phyloP scores from a whole-genome alignment of 2,329 filamentous ascomycete genomes.

The Tolypocladium endophyticum region DNA sequence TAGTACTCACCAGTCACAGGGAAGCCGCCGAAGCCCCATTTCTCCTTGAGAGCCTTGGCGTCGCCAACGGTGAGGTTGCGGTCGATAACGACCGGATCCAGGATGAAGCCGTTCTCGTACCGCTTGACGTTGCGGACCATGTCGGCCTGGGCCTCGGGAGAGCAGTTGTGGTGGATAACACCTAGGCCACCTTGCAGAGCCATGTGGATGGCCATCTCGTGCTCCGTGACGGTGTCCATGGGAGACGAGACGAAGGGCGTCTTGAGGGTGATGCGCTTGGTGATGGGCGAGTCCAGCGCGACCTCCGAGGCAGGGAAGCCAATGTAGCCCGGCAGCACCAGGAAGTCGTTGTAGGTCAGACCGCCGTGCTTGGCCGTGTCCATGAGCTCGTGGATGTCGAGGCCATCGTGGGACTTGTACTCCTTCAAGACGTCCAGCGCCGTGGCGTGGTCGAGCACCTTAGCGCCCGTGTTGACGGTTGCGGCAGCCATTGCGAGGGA shows the following conservation, averaged over 20 bases:
- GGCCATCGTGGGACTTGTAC: slow-evolving; percentile 73
- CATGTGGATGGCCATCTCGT: slow-evolving; percentile 99
- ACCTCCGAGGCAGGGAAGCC: slow-evolving; percentile 92
- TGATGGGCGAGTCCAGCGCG: slow-evolving; percentile 79
- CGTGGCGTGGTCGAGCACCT: slow-evolving; percentile 61
- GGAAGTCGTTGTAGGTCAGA: slow-evolving; percentile 97
- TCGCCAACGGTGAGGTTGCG: slow-evolving; percentile 82
- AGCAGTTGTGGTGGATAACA: slow-evolving; percentile 99
- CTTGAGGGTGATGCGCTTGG: slow-evolving; percentile 92
- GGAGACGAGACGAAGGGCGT: slow-evolving; percentile 94
- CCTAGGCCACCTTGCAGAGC: slow-evolving; percentile 78
- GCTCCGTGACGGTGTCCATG: slow-evolving; percentile 99
- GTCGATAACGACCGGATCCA: slow-evolving; percentile 86
- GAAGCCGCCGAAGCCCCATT: slow-evolving; percentile 97
- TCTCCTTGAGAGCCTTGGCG: slow-evolving; percentile 86
- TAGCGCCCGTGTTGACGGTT: slow-evolving; percentile 38
- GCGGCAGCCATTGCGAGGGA: slow-evolving; percentile 50
- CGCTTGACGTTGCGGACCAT: slow-evolving; percentile 99
- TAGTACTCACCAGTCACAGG: slow-evolving; percentile 83
- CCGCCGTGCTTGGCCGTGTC: slow-evolving; percentile 88
- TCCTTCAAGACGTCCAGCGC: slow-evolving; percentile 75
- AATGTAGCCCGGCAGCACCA: slow-evolving; percentile 93
- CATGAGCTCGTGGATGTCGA: slow-evolving; percentile 76
- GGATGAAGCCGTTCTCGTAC: slow-evolving; percentile 98
- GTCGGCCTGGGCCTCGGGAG: slow-evolving; percentile 90